Percentiles rank a stretch among this genome's conserved stretches.
Evolutionary conservation across 495 filamentous ascomycete genomes (phyloP).

Genomic region (Neurospora sp.): DNA sequence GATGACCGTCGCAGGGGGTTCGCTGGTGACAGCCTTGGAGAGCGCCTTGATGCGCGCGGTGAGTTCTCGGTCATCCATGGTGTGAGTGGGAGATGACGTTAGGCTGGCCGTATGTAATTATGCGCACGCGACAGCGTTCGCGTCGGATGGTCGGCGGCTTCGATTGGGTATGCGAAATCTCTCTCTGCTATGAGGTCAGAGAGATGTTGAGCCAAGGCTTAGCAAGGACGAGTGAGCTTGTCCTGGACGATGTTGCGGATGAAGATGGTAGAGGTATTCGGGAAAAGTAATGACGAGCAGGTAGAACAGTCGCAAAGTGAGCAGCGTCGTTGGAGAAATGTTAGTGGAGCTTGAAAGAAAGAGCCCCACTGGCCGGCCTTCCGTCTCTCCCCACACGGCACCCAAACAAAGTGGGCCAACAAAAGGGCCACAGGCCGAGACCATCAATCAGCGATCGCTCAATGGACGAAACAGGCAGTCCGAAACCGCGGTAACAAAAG

Average conservation of each 20-base stretch:
- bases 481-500: not conserved
- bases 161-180: not conserved
- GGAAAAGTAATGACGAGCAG: not conserved
- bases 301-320: not conserved
- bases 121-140: not conserved
- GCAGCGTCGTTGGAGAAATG: not conserved
- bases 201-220: not conserved
- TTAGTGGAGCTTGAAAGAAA: not conserved
- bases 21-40: constrained; percentile 62
- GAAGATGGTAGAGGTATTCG: not conserved
- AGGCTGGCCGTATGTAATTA: not conserved
- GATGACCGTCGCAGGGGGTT: constrained; percentile 54
- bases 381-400: not conserved
- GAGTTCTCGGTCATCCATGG: constrained; percentile 77
- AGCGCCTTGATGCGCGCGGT: constrained; percentile 60
- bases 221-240: not conserved
- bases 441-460: not conserved
- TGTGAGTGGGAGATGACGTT: not conserved
- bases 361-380: not conserved
- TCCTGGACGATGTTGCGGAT: not conserved
- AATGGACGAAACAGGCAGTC: not conserved
- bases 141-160: not conserved
- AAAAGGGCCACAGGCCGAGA: not conserved
- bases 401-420: not conserved
- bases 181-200: not conserved